phyloP scores from a whole-genome alignment of 257 asterid species.

The Nicotiana sylvestris region DNA sequence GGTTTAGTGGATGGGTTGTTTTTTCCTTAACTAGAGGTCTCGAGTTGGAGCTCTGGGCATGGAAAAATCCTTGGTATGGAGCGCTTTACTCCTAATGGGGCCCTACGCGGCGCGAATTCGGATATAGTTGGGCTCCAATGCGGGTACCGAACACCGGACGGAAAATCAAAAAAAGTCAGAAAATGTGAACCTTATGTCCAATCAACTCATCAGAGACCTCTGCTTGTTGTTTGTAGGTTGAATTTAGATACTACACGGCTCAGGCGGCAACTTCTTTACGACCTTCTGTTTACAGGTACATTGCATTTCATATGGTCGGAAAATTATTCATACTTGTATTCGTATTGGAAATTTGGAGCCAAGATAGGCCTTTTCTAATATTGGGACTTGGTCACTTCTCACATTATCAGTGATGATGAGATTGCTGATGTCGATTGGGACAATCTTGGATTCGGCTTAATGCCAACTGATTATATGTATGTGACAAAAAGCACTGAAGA shows the following conservation, averaged over 20 bases:
- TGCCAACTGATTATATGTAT: conserved; percentile 65
- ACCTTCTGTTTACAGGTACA: conserved; percentile 19
- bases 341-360: no score
- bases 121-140: no score
- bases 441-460: conserved; percentile 48
- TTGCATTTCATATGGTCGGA: not conserved
- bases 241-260: conserved; percentile 22
- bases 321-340: not conserved
- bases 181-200: not conserved
- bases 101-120: no score
- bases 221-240: conserved; percentile 26
- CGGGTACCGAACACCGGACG: no score
- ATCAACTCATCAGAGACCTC: not conserved
- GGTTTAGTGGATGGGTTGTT: no score
- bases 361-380: no score
- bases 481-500: conserved; percentile 35
- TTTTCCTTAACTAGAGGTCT: no score
- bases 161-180: no score
- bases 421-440: conserved; percentile 48
- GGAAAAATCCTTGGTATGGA: no score
- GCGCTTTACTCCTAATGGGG: no score
- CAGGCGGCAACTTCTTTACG: conserved; percentile 22
- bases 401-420: conserved; percentile 30
- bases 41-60: no score
- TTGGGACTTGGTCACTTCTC: no score